Evolutionary conservation across 805 yeast genomes (phyloP).

Genomic region (Blastobotrys mokoenaii): DNA sequence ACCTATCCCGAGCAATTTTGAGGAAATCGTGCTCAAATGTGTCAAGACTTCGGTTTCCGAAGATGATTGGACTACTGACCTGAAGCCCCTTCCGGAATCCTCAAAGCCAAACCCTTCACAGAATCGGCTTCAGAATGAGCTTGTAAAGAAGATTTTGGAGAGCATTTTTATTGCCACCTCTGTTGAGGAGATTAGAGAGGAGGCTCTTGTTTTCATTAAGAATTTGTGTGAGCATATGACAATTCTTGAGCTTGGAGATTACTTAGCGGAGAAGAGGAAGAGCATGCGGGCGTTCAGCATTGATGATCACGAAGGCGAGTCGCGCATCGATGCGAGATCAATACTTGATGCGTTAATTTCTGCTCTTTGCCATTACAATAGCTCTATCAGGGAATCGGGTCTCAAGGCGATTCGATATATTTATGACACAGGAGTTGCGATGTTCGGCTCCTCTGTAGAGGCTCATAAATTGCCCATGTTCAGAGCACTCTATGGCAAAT

Average conservation of each 20-base stretch:
- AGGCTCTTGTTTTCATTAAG: slow-evolving; percentile 53
- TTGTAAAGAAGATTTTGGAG: slow-evolving; percentile 57
- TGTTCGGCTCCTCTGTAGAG: slow-evolving; percentile 61
- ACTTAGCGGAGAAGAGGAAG: slow-evolving; percentile 57
- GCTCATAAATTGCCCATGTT: slow-evolving; percentile 68
- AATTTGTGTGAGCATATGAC: slow-evolving; percentile 74
- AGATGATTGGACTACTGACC: slow-evolving; percentile 34
- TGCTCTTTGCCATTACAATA: slow-evolving; percentile 71
- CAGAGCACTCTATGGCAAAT: slow-evolving; percentile 66
- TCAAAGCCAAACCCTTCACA: slow-evolving; percentile 11
- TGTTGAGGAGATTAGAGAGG: slow-evolving; percentile 59
- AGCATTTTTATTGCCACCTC: slow-evolving; percentile 70
- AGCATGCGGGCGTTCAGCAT: slow-evolving; percentile 63
- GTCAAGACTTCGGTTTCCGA: slow-evolving; percentile 29
- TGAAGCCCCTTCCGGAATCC: slow-evolving; percentile 15
- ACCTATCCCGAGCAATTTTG: slow-evolving; percentile 34
- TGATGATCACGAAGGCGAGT: slow-evolving; percentile 70
- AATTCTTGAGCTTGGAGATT: slow-evolving; percentile 65
- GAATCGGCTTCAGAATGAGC: slow-evolving; percentile 42
- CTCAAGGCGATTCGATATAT: slow-evolving; percentile 54
- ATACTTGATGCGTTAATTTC: slow-evolving; percentile 66
- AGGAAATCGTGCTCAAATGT: slow-evolving; percentile 12
- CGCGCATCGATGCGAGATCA: slow-evolving; percentile 58
- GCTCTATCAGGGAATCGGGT: slow-evolving; percentile 65
- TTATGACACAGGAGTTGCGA: slow-evolving; percentile 47